Conservation (phyloP, 371 early-diverging fungal species). For the Rhizopus arrhizus region DNA sequence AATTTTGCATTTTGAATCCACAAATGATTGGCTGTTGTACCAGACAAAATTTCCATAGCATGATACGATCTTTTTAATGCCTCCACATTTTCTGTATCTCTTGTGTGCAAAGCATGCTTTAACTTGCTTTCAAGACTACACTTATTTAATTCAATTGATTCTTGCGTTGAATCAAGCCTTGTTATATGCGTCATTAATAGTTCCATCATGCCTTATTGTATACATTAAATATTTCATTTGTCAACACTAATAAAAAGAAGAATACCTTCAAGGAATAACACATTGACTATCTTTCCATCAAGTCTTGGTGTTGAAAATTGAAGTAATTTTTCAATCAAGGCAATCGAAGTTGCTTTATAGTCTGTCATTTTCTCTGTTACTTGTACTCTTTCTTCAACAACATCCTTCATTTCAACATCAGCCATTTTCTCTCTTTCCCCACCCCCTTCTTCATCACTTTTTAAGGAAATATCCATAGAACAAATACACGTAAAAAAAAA, state of each 20-base stretch:
- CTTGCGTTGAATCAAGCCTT: constrained; percentile 20
- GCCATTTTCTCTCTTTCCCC: not conserved
- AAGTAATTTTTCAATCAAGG: constrained; percentile 43
- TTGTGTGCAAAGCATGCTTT: constrained; percentile 18
- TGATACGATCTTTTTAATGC: constrained; percentile 50
- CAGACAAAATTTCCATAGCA: constrained; percentile 53
- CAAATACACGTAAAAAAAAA: not conserved
- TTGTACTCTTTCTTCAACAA: constrained; percentile 5
- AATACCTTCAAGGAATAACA: constrained; percentile 49
- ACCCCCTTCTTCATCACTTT: not conserved
- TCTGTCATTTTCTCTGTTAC: constrained; percentile 1
- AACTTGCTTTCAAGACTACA: constrained; percentile 26
- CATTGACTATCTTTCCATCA: constrained; percentile 49
- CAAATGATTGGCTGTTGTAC: constrained; percentile 44
- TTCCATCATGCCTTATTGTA: constrained; percentile 48
- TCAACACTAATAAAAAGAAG: not conserved
- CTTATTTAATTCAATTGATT: constrained; percentile 3
- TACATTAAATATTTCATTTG: too few relatives aligned
- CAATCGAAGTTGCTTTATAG: constrained; percentile 41
- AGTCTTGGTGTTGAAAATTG: constrained; percentile 43
- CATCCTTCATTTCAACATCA: constrained; percentile 9
- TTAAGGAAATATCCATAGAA: constrained; percentile 5
- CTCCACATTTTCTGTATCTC: constrained; percentile 36
- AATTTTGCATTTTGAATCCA: constrained; percentile 44
- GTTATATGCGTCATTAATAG: constrained; percentile 49